A percentile compares a stretch with the other conserved stretches of the same genome.
These are phyloP conservation scores for Pseudoperonospora humuli DNA, from an alignment of 352 stramenopile species.

Conservation along the genomic window DNA sequence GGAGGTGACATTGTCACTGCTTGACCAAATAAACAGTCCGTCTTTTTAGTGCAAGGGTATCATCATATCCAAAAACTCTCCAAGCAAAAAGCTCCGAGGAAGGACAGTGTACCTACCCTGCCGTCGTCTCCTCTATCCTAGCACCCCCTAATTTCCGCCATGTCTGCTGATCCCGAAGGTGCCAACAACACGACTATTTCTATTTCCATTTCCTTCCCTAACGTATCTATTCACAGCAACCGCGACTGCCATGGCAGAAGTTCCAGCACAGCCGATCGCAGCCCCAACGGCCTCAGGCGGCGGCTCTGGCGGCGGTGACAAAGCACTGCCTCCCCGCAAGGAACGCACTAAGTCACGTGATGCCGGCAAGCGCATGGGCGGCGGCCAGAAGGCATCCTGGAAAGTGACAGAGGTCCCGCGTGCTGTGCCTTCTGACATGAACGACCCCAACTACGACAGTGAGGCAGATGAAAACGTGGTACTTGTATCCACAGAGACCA, in stretches of 20 bases:
- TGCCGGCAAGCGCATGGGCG: constrained; percentile 80
- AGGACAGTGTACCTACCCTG: background rate
- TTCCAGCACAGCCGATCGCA: constrained; percentile 6
- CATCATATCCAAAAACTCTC: constrained; percentile 13
- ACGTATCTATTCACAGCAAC: constrained; percentile 5
- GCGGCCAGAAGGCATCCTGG: constrained; percentile 81
- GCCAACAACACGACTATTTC: background rate
- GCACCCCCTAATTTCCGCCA: constrained; percentile 4
- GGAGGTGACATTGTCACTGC: too few relatives aligned
- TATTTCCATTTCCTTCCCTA: background rate
- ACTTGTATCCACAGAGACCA: constrained; percentile 46
- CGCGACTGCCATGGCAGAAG: constrained; percentile 18
- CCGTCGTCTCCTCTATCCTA: background rate
- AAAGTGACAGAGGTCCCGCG: constrained; percentile 67
- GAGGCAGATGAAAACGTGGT: constrained; percentile 88
- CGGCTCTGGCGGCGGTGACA: constrained; percentile 34
- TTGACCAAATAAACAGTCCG: background rate
- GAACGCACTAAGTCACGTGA: constrained; percentile 84
- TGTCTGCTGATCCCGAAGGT: constrained; percentile 27
- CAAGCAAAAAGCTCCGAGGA: constrained; percentile 4
- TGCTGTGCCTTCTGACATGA: constrained; percentile 63
- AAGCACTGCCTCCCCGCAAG: constrained; percentile 48
- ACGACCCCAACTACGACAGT: constrained; percentile 93
- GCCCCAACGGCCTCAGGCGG: constrained; percentile 1
- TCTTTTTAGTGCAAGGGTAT: background rate